phyloP scores from a whole-genome alignment of 345 rosid genomes.

The Populus alba region DNA sequence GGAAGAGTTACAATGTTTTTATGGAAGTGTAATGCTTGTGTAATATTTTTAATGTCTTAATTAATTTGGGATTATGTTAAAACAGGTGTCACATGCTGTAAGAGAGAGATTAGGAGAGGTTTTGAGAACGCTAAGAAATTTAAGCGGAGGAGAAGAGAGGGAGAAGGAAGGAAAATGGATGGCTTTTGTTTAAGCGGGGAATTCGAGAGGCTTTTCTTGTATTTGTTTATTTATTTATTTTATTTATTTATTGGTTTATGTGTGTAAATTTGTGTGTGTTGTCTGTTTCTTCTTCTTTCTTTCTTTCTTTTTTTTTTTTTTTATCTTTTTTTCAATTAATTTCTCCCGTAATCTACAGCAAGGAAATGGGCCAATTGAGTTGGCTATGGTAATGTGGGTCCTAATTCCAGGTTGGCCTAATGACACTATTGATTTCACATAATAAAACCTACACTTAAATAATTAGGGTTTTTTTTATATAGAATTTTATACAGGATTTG shows the following conservation, averaged over 20 bases:
- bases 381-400: neutral
- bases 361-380: neutral
- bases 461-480: neutral
- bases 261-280: neutral
- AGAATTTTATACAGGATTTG: too few species aligned
- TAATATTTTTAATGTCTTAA: neutral
- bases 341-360: neutral
- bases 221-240: neutral
- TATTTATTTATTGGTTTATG: neutral
- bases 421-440: neutral
- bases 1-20: neutral
- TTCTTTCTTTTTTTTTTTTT: too few species aligned
- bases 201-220: neutral
- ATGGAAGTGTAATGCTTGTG: neutral
- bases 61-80: neutral
- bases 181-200: neutral
- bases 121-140: neutral
- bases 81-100: conserved; percentile 30
- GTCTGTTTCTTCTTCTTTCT: neutral
- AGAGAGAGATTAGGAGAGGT: neutral
- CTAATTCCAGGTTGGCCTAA: conserved; percentile 10
- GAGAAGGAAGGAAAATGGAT: neutral
- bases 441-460: neutral
- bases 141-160: neutral
- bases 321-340: too few species aligned